These are phyloP conservation scores for Tuber aestivum DNA, from an alignment of 495 filamentous ascomycete genomes.

Conservation along the genomic window DNA sequence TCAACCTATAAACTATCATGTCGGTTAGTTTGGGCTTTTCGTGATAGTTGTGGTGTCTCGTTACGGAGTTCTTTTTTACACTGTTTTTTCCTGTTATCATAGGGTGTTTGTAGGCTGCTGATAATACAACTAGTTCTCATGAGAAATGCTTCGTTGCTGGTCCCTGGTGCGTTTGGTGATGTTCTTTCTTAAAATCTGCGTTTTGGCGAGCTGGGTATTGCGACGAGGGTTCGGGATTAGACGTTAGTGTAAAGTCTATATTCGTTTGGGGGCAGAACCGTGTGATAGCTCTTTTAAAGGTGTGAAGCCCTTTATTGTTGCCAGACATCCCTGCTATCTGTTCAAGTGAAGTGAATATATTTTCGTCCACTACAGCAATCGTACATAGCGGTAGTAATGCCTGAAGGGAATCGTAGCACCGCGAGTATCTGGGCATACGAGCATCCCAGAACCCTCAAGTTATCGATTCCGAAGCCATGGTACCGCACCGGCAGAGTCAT, in stretches of 20 bases:
- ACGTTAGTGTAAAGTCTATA: neutral
- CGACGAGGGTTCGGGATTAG: neutral
- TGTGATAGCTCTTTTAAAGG: neutral
- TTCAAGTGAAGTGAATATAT: neutral
- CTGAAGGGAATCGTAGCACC: neutral
- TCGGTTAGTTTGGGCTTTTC: neutral
- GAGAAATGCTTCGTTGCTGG: neutral
- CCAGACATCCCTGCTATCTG: neutral
- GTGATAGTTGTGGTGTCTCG: neutral
- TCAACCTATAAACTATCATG: neutral
- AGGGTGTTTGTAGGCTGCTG: neutral
- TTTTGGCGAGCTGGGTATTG: neutral
- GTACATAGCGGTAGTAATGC: no score
- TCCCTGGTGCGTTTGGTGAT: neutral
- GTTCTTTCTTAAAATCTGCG: neutral
- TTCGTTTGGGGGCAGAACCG: neutral
- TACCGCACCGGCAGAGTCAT: neutral
- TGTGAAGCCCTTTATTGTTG: neutral
- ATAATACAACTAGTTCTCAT: constrained; percentile 1
- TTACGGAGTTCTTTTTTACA: neutral
- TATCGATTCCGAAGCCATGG: neutral
- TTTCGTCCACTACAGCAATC: neutral
- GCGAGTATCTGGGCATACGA: neutral
- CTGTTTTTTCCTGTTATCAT: neutral
- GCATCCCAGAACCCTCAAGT: neutral